phyloP scores from a whole-genome alignment of 2,329 filamentous ascomycete species.

The Stachybotrys chartarum region DNA sequence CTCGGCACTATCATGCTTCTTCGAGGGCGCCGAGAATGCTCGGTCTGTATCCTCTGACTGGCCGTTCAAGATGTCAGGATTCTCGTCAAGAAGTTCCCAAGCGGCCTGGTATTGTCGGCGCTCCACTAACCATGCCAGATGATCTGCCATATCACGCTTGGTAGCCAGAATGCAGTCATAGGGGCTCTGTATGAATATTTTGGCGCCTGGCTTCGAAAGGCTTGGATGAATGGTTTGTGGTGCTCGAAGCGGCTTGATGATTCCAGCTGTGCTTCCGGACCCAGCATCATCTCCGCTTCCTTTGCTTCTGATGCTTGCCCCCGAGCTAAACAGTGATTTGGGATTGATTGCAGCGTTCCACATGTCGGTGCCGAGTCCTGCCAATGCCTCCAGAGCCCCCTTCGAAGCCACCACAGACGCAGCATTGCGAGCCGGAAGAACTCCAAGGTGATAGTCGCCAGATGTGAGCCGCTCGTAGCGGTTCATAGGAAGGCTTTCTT shows the following conservation, averaged over 20 bases:
- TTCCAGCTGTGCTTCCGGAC: slow-evolving; percentile 32
- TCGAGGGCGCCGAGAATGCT: slow-evolving; percentile 32
- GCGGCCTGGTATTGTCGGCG: slow-evolving; percentile 75
- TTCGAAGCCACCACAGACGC: slow-evolving; percentile 58
- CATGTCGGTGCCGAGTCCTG: slow-evolving; percentile 65
- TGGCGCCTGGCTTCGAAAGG: slow-evolving; percentile 47
- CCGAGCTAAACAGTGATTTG: slow-evolving; percentile 78
- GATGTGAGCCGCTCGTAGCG: slow-evolving; percentile 80
- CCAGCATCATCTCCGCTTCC: slow-evolving; percentile 51
- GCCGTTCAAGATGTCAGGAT: slow-evolving; percentile 63
- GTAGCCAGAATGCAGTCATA: slow-evolving; percentile 94
- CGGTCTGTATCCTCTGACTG: slow-evolving; percentile 32
- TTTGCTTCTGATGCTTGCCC: slow-evolving; percentile 64
- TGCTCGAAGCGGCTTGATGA: slow-evolving; percentile 9
- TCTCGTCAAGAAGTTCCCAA: slow-evolving; percentile 82
- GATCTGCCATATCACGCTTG: slow-evolving; percentile 78
- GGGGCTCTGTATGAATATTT: slow-evolving; percentile 93
- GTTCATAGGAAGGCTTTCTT: slow-evolving; percentile 78
- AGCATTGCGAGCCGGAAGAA: slow-evolving; percentile 67
- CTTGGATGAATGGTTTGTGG: slow-evolving; percentile 41
- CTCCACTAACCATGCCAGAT: slow-evolving; percentile 78
- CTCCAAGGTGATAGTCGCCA: slow-evolving; percentile 84
- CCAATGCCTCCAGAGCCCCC: slow-evolving; percentile 70
- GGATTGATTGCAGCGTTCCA: slow-evolving; percentile 91
- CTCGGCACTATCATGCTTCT: slow-evolving; percentile 33